These are phyloP conservation scores for Erodium moschatum DNA, from an alignment of 441 rosid genomes.

Conservation along the genomic window DNA sequence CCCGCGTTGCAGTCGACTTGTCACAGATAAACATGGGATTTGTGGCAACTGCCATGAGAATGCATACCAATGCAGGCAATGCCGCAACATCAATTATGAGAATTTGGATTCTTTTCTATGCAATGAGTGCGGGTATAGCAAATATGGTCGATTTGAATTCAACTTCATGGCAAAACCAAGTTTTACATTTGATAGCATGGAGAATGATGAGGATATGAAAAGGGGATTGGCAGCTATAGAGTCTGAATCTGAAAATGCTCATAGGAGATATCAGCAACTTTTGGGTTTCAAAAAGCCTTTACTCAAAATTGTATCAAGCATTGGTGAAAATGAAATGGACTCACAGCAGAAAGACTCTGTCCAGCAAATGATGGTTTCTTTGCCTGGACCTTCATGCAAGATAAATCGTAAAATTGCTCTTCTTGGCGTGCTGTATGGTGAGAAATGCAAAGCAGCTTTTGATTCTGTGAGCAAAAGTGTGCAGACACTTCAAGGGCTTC, in stretches of 20 bases:
- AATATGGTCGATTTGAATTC: conserved; percentile 99
- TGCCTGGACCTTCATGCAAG: conserved; percentile 99
- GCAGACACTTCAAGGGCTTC: conserved; percentile 99
- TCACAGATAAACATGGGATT: conserved; percentile 97
- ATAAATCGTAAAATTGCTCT: conserved; percentile 98
- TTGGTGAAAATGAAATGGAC: conserved; percentile 99
- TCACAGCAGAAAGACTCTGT: conserved; percentile 99
- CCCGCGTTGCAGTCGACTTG: conserved; percentile 99
- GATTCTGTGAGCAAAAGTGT: conserved; percentile 99
- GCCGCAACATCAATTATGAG: conserved; percentile 98
- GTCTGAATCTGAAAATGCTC: conserved; percentile 99
- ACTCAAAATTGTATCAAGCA: conserved; percentile 96
- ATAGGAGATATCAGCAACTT: conserved; percentile 99
- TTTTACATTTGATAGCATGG: conserved; percentile 96
- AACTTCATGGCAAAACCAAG: conserved; percentile 99
- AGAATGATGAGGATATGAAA: conserved; percentile 99
- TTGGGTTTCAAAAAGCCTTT: conserved; percentile 99
- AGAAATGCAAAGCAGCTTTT: conserved; percentile 99
- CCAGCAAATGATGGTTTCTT: conserved; percentile 99
- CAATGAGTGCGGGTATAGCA: conserved; percentile 99
- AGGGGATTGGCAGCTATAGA: conserved; percentile 98
- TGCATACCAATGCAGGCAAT: conserved; percentile 99
- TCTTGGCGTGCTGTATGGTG: conserved; percentile 99
- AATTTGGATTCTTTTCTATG: conserved; percentile 98
- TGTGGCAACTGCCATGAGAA: conserved; percentile 99